Percentiles rank a stretch among this genome's conserved stretches.
These are phyloP conservation scores for Eimeria sp. DNA, from an alignment of 169 alveolate genomes.

Conservation along the genomic window DNA sequence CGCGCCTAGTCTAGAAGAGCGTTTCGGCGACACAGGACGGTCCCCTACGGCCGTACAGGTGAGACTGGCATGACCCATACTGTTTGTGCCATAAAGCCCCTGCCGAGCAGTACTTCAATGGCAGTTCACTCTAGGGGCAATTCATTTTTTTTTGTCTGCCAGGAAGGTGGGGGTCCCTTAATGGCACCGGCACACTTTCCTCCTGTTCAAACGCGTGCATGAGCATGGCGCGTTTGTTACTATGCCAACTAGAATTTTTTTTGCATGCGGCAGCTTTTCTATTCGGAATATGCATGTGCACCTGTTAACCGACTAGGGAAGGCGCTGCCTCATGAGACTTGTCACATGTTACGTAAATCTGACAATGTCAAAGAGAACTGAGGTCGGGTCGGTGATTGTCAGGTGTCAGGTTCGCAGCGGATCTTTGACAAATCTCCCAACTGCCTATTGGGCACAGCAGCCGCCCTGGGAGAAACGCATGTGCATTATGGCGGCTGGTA, in stretches of 20 bases:
- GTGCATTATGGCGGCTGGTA: not conserved
- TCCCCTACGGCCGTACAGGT: not conserved
- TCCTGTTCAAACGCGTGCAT: not conserved
- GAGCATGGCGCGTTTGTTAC: not conserved
- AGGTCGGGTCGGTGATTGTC: not conserved
- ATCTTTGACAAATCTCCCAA: slow-evolving; percentile 1
- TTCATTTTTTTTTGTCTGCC: not conserved
- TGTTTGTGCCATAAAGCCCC: not conserved
- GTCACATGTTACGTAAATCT: not conserved
- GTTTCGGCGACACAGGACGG: not conserved
- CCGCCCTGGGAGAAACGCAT: not conserved
- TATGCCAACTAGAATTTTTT: not conserved
- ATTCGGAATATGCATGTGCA: not conserved
- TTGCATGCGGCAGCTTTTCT: not conserved
- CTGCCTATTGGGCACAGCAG: not conserved
- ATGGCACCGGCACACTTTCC: not conserved
- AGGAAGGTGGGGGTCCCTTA: not conserved
- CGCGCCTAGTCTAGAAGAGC: no score
- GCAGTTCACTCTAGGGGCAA: not conserved
- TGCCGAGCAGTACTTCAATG: not conserved
- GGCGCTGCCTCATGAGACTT: not conserved
- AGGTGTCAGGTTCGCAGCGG: slow-evolving; percentile 12
- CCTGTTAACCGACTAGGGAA: not conserved
- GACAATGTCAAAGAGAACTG: not conserved
- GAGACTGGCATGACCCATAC: not conserved